phyloP scores from a whole-genome alignment of 1,284 basidiomycete species.

The Rhodofomes roseus region DNA sequence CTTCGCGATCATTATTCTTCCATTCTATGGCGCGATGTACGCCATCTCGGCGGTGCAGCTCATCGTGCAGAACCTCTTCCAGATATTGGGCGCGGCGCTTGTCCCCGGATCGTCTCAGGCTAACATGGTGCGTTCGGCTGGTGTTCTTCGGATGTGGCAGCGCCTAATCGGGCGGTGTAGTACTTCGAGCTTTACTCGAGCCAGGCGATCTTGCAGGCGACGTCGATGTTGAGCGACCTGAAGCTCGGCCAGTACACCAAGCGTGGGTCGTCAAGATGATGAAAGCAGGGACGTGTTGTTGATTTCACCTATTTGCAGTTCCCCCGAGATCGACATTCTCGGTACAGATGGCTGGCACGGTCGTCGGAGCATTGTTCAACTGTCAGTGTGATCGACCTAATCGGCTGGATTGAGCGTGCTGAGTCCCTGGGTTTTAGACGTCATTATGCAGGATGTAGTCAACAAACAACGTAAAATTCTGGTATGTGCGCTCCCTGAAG shows the following conservation, averaged over 20 bases:
- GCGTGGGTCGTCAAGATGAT: slow-evolving; percentile 34
- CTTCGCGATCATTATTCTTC: slow-evolving; percentile 41
- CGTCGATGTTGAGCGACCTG: slow-evolving; percentile 38
- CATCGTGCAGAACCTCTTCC: slow-evolving; percentile 8
- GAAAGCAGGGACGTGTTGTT: neutral
- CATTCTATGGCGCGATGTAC: slow-evolving; percentile 31
- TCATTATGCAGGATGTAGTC: slow-evolving; percentile 26
- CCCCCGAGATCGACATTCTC: slow-evolving; percentile 37
- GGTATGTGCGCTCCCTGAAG: neutral
- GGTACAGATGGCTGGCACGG: slow-evolving; percentile 46
- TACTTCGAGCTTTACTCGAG: slow-evolving; percentile 38
- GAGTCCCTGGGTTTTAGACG: slow-evolving; percentile 4
- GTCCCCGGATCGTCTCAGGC: slow-evolving; percentile 38
- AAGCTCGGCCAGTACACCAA: slow-evolving; percentile 53
- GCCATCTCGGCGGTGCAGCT: slow-evolving; percentile 25
- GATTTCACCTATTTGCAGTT: neutral
- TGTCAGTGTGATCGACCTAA: slow-evolving; percentile 13
- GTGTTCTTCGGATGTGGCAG: neutral
- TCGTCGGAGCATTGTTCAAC: slow-evolving; percentile 35
- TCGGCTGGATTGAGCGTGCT: too few species aligned
- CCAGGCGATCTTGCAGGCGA: slow-evolving; percentile 23
- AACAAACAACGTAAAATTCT: slow-evolving; percentile 22
- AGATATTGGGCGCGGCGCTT: slow-evolving; percentile 38
- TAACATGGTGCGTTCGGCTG: slow-evolving; percentile 32
- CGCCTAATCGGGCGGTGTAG: neutral